Evolutionary conservation across 805 yeast genomes (phyloP).

Genomic region (Clavispora fructus): DNA sequence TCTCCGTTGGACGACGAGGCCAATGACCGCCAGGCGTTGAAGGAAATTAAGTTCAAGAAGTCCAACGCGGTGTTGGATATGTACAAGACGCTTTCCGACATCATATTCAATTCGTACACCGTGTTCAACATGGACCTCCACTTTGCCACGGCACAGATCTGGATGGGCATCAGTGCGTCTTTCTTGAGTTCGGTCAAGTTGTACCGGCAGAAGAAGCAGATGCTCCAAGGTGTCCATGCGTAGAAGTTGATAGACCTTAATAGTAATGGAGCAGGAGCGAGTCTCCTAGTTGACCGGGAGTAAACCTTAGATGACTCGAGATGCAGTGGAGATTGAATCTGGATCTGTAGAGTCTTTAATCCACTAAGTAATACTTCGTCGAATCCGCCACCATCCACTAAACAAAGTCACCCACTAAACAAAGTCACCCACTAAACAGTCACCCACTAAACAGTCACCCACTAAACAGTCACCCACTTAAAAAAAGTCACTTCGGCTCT

Average conservation of each 20-base stretch:
- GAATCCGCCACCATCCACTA: too few relatives aligned
- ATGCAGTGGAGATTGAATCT: too few relatives aligned
- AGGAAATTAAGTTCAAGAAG: constrained; percentile 33
- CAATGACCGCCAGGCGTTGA: constrained; percentile 18
- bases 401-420: too few relatives aligned
- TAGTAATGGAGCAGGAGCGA: background rate
- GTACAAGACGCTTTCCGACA: constrained; percentile 34
- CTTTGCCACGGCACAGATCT: constrained; percentile 37
- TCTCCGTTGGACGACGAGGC: constrained; percentile 14
- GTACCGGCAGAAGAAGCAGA: constrained; percentile 30
- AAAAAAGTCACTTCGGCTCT: background rate
- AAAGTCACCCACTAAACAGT: too few relatives aligned
- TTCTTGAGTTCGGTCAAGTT: constrained; percentile 32
- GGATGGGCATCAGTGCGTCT: constrained; percentile 43
- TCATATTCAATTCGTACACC: constrained; percentile 37
- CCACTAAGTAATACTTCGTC: too few relatives aligned
- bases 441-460: too few relatives aligned
- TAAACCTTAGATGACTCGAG: too few relatives aligned
- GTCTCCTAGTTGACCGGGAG: background rate
- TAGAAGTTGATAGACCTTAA: background rate
- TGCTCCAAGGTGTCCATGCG: background rate
- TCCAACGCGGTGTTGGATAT: constrained; percentile 35
- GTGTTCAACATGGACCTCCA: constrained; percentile 30
- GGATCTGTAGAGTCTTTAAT: too few relatives aligned
- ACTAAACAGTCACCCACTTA: too few relatives aligned